These are phyloP conservation scores for Colletotrichum echinochloae DNA, from an alignment of 2,329 filamentous ascomycete species.

Conservation along the genomic window DNA sequence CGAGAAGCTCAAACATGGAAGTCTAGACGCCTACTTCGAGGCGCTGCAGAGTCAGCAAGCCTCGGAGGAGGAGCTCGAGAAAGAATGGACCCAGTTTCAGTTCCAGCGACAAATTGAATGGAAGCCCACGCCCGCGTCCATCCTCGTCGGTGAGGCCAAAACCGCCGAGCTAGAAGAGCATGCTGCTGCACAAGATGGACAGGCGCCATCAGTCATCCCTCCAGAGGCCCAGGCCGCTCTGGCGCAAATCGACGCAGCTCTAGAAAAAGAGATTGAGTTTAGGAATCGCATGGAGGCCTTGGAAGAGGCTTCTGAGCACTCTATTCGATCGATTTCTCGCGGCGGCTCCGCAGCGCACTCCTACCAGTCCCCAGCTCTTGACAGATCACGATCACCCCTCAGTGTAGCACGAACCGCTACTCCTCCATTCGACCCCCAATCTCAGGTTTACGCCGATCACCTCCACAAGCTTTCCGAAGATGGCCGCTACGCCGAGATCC, in stretches of 20 bases:
- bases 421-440: slow-evolving; percentile 72
- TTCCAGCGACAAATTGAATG: slow-evolving; percentile 91
- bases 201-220: slow-evolving; percentile 49
- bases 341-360: slow-evolving; percentile 49
- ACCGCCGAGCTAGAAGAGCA: slow-evolving; percentile 55
- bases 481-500: slow-evolving; percentile 86
- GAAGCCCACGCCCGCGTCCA: slow-evolving; percentile 73
- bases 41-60: slow-evolving; percentile 82
- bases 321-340: slow-evolving; percentile 51
- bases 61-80: slow-evolving; percentile 68
- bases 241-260: slow-evolving; percentile 86
- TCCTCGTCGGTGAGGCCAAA: slow-evolving; percentile 71
- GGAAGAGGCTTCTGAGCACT: slow-evolving; percentile 56
- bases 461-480: slow-evolving; percentile 79
- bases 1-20: slow-evolving; percentile 68
- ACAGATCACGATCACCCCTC: slow-evolving; percentile 57
- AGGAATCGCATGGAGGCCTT: slow-evolving; percentile 59
- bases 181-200: slow-evolving; percentile 51
- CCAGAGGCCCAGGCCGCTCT: slow-evolving; percentile 69
- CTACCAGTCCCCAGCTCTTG: slow-evolving; percentile 57
- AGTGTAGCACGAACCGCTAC: slow-evolving; percentile 68
- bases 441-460: slow-evolving; percentile 80
- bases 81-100: slow-evolving; percentile 93
- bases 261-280: slow-evolving; percentile 80
- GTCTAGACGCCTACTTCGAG: slow-evolving; percentile 91